phyloP scores from a whole-genome alignment of 225 moss, liverwort and hornwort species.

The Anthoceros angustus region DNA sequence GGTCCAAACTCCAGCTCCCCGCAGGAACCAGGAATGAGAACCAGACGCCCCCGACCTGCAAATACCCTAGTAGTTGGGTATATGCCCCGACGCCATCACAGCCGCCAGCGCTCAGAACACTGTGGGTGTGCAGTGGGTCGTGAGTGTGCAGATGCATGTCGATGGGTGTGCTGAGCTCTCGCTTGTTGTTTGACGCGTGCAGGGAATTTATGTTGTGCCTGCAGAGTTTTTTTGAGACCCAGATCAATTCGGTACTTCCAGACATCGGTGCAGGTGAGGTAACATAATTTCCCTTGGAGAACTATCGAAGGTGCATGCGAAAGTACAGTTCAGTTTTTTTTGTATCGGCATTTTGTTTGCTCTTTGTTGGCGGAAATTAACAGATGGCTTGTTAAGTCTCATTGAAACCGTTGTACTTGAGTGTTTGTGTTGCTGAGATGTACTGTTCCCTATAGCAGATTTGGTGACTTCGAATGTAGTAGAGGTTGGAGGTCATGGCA shows the following conservation, averaged over 20 bases:
- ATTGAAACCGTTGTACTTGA: neutral
- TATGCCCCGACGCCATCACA: slow-evolving; percentile 61
- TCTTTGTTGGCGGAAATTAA: too few relatives aligned
- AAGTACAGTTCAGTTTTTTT: neutral
- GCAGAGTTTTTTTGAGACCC: slow-evolving; percentile 57
- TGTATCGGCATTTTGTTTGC: too few relatives aligned
- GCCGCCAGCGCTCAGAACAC: slow-evolving; percentile 84
- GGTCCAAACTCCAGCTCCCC: slow-evolving; percentile 77
- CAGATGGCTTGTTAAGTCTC: neutral
- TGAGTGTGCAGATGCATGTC: slow-evolving; percentile 41
- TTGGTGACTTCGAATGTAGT: slow-evolving; percentile 80
- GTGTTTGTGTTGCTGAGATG: slow-evolving; percentile 38
- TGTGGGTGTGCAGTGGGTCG: slow-evolving; percentile 17
- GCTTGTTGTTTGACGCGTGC: slow-evolving; percentile 12
- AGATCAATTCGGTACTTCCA: slow-evolving; percentile 60
- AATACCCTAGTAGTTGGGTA: slow-evolving; percentile 24
- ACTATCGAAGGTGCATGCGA: neutral
- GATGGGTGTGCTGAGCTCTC: too few relatives aligned
- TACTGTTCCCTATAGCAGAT: slow-evolving; percentile 65
- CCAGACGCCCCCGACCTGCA: slow-evolving; percentile 15
- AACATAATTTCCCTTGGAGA: slow-evolving; percentile 5
- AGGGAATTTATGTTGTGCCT: slow-evolving; percentile 65
- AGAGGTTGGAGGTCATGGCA: too few relatives aligned
- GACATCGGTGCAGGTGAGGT: slow-evolving; percentile 95
- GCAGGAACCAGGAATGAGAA: slow-evolving; percentile 75